A percentile compares a stretch with the other conserved stretches of the same genome.
Conservation (phyloP, 306 rosid genomes). For the Corylus avellana region DNA sequence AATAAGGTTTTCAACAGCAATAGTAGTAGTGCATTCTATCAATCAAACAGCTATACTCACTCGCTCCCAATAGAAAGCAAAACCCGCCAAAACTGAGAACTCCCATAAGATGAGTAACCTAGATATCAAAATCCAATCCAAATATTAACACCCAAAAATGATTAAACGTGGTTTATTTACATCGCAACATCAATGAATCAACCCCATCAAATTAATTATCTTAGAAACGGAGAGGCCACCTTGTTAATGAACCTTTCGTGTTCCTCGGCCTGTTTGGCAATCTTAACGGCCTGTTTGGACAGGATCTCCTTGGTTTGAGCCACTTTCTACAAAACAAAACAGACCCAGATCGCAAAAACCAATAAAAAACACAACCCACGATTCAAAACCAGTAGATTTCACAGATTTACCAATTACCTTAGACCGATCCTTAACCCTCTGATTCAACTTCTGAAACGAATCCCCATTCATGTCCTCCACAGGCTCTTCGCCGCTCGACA, state of each 20-base stretch:
- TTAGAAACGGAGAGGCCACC: constrained; percentile 39
- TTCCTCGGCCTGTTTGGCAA: constrained; percentile 87
- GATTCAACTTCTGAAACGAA: constrained; percentile 47
- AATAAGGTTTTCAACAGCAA: neutral
- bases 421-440: constrained; percentile 64
- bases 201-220: constrained; percentile 1
- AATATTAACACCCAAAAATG: neutral
- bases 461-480: constrained; percentile 47
- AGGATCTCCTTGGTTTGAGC: constrained; percentile 62
- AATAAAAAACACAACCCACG: constrained; percentile 4
- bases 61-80: constrained; percentile 92
- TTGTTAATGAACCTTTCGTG: constrained; percentile 82
- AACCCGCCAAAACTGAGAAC: constrained; percentile 81
- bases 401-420: constrained; percentile 43
- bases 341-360: constrained; percentile 31
- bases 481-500: constrained; percentile 58
- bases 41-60: constrained; percentile 52
- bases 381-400: constrained; percentile 22
- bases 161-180: neutral
- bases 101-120: constrained; percentile 84
- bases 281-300: constrained; percentile 75
- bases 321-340: constrained; percentile 51
- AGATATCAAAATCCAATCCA: constrained; percentile 3
- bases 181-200: constrained; percentile 7
- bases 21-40: constrained; percentile 5